Conservation (phyloP, 768 basidiomycete genomes). For the Leccinum rimulosum region DNA sequence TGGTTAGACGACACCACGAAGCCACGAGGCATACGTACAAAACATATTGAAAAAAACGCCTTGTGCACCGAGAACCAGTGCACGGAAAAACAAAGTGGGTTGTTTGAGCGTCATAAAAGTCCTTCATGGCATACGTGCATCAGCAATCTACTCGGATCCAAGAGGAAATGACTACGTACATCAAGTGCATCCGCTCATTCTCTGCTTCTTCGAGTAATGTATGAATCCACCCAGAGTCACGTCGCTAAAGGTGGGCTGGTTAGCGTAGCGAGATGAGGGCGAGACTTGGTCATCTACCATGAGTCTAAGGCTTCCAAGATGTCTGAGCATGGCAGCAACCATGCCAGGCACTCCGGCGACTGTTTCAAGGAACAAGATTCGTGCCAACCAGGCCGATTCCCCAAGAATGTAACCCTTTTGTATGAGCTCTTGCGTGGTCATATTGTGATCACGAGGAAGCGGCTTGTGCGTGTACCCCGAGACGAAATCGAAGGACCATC, state of each 20-base stretch:
- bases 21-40: conserved; percentile 46
- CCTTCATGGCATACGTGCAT: conserved; percentile 40
- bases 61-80: conserved; percentile 84
- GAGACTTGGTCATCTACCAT: no score
- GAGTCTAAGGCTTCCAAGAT: no score
- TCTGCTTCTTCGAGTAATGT: conserved; percentile 93
- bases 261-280: no score
- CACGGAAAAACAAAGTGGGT: conserved; percentile 78
- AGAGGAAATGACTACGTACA: conserved; percentile 41
- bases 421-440: no score
- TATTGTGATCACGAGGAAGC: no score
- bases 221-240: conserved; percentile 81
- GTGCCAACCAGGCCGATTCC: no score
- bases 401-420: no score
- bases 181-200: conserved; percentile 95
- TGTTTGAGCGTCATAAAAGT: conserved; percentile 93
- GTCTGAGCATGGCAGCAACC: no score
- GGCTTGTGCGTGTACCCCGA: no score
- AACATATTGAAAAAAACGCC: conserved; percentile 90
- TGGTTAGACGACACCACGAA: conserved; percentile 14
- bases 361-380: no score
- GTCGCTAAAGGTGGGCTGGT: conserved; percentile 37
- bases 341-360: no score
- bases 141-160: conserved; percentile 9
- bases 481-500: no score